Evolutionary conservation across 805 yeast species (phyloP), one percentile per base, ranked within the genome.

Genomic region (Millerago galiae): DNA sequence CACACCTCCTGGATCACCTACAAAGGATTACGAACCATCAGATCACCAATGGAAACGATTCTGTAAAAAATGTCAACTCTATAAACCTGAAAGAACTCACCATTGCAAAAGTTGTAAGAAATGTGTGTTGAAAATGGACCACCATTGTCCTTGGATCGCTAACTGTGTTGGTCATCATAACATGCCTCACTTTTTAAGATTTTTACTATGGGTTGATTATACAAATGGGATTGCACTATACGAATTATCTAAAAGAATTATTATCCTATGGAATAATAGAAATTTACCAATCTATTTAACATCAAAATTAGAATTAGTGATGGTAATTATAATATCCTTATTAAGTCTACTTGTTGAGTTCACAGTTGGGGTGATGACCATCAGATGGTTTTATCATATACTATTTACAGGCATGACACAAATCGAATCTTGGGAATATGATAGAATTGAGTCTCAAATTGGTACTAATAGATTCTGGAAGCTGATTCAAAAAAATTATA

Each of bases 111-210:
- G 77, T 1, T 87, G 95, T 56, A 68, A 74, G 11, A 59, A 56
- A 33, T 89, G 96, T 61, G 81, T 89, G n/a, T 59, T 89, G 44
- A 75, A 77, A 56, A 90, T 89, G 96, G 97, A 89, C 60, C 97
- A 89, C 59, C 96, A 89, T 63, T 81, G 83, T 58, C 96, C 96
- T 0, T 90, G 96, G 96, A 87, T 95, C 0, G 75, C 77, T 60
- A 90, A 86, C 57, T 90, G 96, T 57, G 91, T 90, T 16, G 97
- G 97, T 0, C 79, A 77, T 56, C 60, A 62, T 0, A 90, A 90
- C 56, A 68, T 77, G 59, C 87, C 95, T 0, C 90, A 86, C 58
- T 90, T 90, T 58, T 53, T 84, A 48, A 67, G 96, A 42, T 90
- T 90, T 56, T 55, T 90, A 29, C 52, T 71, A 10, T 81, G 89